Conservation (phyloP, 768 basidiomycete species). For the Tulasnella sp. region DNA sequence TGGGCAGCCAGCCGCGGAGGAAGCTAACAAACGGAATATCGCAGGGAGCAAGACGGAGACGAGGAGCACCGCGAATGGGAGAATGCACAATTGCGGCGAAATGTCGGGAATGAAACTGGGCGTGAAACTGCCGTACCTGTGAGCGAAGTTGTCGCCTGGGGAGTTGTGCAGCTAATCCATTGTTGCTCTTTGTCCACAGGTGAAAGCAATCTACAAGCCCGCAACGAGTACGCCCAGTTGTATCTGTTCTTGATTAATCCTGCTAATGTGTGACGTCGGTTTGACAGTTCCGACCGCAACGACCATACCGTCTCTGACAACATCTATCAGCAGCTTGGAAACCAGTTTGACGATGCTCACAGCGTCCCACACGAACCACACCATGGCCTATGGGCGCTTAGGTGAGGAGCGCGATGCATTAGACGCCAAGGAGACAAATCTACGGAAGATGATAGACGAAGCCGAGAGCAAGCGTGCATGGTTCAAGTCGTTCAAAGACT, state of each 20-base stretch:
- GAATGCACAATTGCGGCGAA: slow-evolving; percentile 62
- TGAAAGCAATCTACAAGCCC: slow-evolving; percentile 56
- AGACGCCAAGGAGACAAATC: slow-evolving; percentile 55
- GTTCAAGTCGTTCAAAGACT: slow-evolving; percentile 68
- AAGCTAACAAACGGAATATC: neutral
- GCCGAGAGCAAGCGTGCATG: slow-evolving; percentile 74
- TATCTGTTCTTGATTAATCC: no score
- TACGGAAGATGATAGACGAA: slow-evolving; percentile 60
- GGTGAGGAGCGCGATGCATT: slow-evolving; percentile 54
- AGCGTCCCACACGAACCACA: slow-evolving; percentile 56
- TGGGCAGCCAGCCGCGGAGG: neutral
- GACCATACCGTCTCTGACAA: slow-evolving; percentile 51
- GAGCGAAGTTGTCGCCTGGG: neutral
- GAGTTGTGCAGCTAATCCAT: neutral
- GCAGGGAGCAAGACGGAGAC: slow-evolving; percentile 47
- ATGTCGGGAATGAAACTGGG: slow-evolving; percentile 41
- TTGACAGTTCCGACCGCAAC: slow-evolving; percentile 53
- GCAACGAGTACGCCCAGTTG: slow-evolving; percentile 47
- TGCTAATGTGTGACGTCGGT: neutral
- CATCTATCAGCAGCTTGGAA: slow-evolving; percentile 51
- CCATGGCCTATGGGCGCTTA: slow-evolving; percentile 44
- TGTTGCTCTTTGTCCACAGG: neutral
- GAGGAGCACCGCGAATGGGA: slow-evolving; percentile 85
- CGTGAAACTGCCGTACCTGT: neutral
- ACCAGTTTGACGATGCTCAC: slow-evolving; percentile 50